phyloP scores from a whole-genome alignment of 352 stramenopile genomes.

The Phytophthora citricola region DNA sequence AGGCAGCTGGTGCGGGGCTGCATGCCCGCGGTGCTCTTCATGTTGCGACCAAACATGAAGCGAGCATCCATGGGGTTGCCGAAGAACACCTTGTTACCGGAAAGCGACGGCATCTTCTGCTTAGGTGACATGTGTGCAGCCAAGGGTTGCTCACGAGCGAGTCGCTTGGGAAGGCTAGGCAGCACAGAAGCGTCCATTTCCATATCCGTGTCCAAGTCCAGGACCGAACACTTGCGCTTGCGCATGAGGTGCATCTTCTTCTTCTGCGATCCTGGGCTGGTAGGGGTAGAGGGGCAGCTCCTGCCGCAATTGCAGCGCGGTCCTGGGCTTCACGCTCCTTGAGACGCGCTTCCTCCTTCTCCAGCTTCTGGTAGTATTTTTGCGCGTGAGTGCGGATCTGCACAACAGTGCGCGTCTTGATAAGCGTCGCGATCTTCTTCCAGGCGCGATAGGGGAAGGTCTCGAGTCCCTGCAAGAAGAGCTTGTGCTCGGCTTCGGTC shows the following conservation, averaged over 20 bases:
- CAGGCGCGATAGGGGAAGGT: conserved; percentile 87
- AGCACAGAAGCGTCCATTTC: conserved; percentile 40
- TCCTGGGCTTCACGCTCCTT: conserved; percentile 73
- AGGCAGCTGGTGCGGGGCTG: conserved; percentile 49
- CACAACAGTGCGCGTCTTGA: conserved; percentile 94
- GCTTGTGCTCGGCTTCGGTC: conserved; percentile 89
- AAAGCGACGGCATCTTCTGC: conserved; percentile 60
- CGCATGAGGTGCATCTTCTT: conserved; percentile 73
- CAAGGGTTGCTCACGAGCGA: conserved; percentile 71
- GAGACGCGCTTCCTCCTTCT: conserved; percentile 84
- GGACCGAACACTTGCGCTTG: conserved; percentile 70
- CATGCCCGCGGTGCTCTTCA: conserved; percentile 31
- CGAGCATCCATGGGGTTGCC: conserved; percentile 43
- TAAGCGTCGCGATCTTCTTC: conserved; percentile 94
- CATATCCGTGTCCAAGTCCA: conserved; percentile 34
- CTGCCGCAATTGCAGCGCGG: conserved; percentile 24
- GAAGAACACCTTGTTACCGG: conserved; percentile 57
- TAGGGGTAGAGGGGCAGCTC: conserved; percentile 8
- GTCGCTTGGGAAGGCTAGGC: conserved; percentile 69
- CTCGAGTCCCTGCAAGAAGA: conserved; percentile 89
- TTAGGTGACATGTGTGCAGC: conserved; percentile 80
- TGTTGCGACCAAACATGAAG: conserved; percentile 42
- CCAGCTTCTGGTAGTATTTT: conserved; percentile 92
- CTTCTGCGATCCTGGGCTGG: conserved; percentile 37
- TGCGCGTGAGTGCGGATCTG: conserved; percentile 91